Evolutionary conservation across 2,329 filamentous ascomycete genomes (phyloP), one percentile per base, ranked within the genome.

Genomic region (Stemphylium beticola): DNA sequence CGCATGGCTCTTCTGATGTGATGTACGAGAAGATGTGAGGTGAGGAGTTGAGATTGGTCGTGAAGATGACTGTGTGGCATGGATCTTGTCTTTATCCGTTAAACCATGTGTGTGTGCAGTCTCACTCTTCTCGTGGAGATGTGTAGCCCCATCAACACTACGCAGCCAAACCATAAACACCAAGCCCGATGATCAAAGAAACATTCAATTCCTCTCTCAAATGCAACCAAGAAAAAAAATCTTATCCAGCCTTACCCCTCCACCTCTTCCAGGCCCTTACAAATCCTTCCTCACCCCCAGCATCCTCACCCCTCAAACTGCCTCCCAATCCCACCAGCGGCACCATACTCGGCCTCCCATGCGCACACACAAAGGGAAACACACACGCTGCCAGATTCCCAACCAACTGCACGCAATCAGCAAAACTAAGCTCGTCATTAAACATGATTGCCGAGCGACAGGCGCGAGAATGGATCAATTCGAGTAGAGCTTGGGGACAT

Each of bases 361-460:
- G 91, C 1, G 91, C 91, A 74, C 91, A 96, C 69, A 91, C 87
- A 61, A 95, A 95, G 0, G 91, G 91, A 58, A 93, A 91, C 0
- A 79, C 81, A 61, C 89, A 92, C 0, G 66, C 68, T 0, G 83
- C 81, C n/a, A 95, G 75, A 3, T 79, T 79, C 1, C 49, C 56
- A 0, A 93, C 71, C 31, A 95, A 73, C 0, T 73, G 68, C 9
- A 75, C 62, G 62, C 91, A 93, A 59, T 91, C 81, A 0, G 79
- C 74, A 0, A 70, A 58, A 0, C 79, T 80, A 7, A 95, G 75
- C 5, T 77, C 68, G 66, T 96, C 91, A 63, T 93, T 93, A 75
- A 96, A 96, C 90, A 93, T 93, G 70, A 95, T 87, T 2, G 91
- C 90, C 32, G 89, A 91, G 48, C 90, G 82, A 67, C 91, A 95